These are phyloP conservation scores for Collybia sp. DNA, from an alignment of 768 basidiomycete species.

Conservation along the genomic window DNA sequence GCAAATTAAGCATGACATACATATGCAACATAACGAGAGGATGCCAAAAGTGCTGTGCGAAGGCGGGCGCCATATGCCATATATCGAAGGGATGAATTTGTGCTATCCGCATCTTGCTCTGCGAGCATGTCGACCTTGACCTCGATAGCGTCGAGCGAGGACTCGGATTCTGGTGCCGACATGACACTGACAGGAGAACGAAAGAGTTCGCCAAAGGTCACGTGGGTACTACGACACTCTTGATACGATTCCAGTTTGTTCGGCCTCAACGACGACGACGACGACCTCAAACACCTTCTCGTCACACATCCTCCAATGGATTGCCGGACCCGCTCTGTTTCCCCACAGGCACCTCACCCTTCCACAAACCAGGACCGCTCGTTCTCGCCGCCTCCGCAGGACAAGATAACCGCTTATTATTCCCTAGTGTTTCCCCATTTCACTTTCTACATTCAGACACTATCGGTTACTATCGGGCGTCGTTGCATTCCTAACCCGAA, in stretches of 20 bases:
- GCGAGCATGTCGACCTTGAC: conserved; percentile 53
- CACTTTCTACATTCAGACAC: conserved; percentile 96
- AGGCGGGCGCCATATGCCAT: conserved; percentile 77
- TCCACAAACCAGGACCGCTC: conserved; percentile 19
- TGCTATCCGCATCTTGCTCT: conserved; percentile 59
- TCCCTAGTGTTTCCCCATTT: conserved; percentile 91
- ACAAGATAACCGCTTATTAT: conserved; percentile 91
- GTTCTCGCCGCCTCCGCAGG: conserved; percentile 38
- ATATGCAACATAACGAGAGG: conserved; percentile 73
- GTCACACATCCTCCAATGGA: conserved; percentile 26
- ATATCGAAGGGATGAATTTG: conserved; percentile 66
- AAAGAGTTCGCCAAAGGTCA: neutral
- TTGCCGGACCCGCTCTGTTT: conserved; percentile 37
- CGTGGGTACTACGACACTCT: no score
- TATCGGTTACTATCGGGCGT: conserved; percentile 90
- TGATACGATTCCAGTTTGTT: conserved; percentile 1
- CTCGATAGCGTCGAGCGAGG: conserved; percentile 34
- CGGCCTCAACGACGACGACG: conserved; percentile 12
- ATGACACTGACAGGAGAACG: conserved; percentile 5
- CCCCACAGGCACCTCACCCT: conserved; percentile 19
- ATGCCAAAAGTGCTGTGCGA: conserved; percentile 68
- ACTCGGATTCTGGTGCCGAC: conserved; percentile 27
- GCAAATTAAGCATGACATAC: conserved; percentile 30
- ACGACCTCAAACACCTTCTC: neutral
- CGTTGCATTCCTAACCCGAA: conserved; percentile 60